Percentiles rank a stretch among this genome's conserved stretches.
phyloP scores from a whole-genome alignment of 495 filamentous ascomycete genomes.

The Letharia columbiana region DNA sequence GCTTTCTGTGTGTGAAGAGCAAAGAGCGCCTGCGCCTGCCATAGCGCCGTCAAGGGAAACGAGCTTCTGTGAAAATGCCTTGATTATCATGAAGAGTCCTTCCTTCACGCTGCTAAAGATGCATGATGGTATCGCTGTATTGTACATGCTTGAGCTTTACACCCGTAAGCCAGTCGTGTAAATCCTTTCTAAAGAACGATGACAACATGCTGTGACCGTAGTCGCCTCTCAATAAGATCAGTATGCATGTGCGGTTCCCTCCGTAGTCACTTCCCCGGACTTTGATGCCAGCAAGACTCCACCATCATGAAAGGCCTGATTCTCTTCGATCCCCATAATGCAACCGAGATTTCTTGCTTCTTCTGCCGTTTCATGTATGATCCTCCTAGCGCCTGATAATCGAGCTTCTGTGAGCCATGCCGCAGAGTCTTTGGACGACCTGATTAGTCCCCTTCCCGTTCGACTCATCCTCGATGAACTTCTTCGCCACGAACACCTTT shows the following conservation, averaged over 20 bases:
- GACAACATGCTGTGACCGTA: not conserved
- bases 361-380: not conserved
- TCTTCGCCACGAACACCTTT: constrained; percentile 70
- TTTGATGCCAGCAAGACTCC: not conserved
- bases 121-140: not conserved
- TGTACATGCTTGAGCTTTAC: not conserved
- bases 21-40: not conserved
- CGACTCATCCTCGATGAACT: constrained; percentile 70
- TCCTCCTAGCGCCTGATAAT: constrained; percentile 33
- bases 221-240: not conserved
- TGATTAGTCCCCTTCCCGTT: constrained; percentile 66
- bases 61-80: not conserved
- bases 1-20: not conserved
- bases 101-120: not conserved
- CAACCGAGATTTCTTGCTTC: not conserved
- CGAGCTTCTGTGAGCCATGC: constrained; percentile 58
- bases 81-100: not conserved
- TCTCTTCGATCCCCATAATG: not conserved
- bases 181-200: not conserved
- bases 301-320: not conserved
- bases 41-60: not conserved
- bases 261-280: not conserved
- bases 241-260: not conserved
- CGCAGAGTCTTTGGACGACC: constrained; percentile 67
- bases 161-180: not conserved